Base-by-base conservation (phyloP, 225 moss, liverwort and hornwort genomes). In the Pseudoscleropodium purum region DNA sequence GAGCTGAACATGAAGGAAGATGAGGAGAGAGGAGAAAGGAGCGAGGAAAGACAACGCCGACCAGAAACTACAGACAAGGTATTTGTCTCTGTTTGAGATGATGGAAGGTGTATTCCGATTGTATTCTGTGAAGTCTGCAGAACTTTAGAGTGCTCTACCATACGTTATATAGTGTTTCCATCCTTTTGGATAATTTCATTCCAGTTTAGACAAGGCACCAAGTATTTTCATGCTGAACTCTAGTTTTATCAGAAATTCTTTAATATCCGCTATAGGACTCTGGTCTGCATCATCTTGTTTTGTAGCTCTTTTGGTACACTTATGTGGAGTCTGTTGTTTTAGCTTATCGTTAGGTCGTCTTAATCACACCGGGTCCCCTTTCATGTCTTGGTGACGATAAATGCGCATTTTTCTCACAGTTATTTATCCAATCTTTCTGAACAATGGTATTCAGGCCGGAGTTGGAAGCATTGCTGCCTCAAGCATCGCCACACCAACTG, bases 1-100 rank as follows among this genome's bases (percentile, higher is more conserved):
- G 91, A 90, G 72, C 67, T 93, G 75, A 90, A 92, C 72, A 29
- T 60, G 62, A 86, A 89, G 89, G 93, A 93, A 59, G 92, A 95
- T 72, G 80, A 88, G 39, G 81, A 81, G 78, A 90, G 81, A 72
- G 87, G 69, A 74, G 85, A 85, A 60, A 90, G 79, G 65, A 86
- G 39, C 18, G 51, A 87, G 43, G 88, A 88, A 88, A 91, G 41
- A 65, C 91, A 91, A 36, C 65, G 84, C 47, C 75, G 52, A 73
- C 86, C 90, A 69, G 91, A 91, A 81, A 36, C 87, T 66, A 41
- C 87, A 64, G 89, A 89, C 31, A 91, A 93, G 92, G 94, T 93
- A 88, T 52, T 18, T 49, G 21, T 86, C 56, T 86, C 49, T 78
- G 25, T 45, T 91, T 82, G 85, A 79, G 69, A 82, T 61, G 43